phyloP scores from a whole-genome alignment of 768 basidiomycete genomes.

The Mycena leptocephala region DNA sequence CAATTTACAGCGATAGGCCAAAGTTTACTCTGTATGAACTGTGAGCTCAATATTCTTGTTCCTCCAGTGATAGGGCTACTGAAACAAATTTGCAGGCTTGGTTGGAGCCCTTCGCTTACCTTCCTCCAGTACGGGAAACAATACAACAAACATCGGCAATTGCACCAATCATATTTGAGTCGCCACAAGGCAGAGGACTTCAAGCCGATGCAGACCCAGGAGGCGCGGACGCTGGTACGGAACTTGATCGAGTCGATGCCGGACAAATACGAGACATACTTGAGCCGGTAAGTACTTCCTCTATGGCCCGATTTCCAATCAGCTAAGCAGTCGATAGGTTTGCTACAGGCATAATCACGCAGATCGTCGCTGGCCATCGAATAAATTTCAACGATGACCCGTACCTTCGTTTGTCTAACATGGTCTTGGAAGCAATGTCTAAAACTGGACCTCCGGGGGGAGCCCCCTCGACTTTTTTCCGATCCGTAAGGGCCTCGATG shows the following conservation, averaged over 20 bases:
- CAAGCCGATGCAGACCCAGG: slow-evolving; percentile 35
- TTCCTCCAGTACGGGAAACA: slow-evolving; percentile 43
- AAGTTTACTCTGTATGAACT: slow-evolving; percentile 41
- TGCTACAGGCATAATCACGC: slow-evolving; percentile 36
- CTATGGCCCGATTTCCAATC: neutral
- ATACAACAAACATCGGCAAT: slow-evolving; percentile 43
- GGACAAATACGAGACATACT: neutral
- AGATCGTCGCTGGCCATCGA: slow-evolving; percentile 51
- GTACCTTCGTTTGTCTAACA: slow-evolving; percentile 48
- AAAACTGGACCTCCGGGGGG: slow-evolving; percentile 22
- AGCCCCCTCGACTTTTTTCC: slow-evolving; percentile 36
- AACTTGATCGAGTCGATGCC: neutral
- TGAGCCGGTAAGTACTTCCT: slow-evolving; percentile 2
- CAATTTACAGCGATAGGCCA: slow-evolving; percentile 54
- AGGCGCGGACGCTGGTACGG: slow-evolving; percentile 8
- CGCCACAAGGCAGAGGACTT: slow-evolving; percentile 30
- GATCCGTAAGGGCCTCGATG: neutral
- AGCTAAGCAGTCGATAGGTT: slow-evolving; percentile 17
- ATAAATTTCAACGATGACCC: slow-evolving; percentile 52
- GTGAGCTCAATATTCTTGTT: slow-evolving; percentile 17
- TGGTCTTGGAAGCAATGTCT: slow-evolving; percentile 40
- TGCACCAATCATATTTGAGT: slow-evolving; percentile 46
- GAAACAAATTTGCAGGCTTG: slow-evolving; percentile 30
- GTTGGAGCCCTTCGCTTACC: slow-evolving; percentile 26
- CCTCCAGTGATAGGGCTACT: neutral